Evolutionary conservation across 768 basidiomycete genomes (phyloP), one percentile per base, ranked within the genome.

Genomic region (Psilocybe azurescens): DNA sequence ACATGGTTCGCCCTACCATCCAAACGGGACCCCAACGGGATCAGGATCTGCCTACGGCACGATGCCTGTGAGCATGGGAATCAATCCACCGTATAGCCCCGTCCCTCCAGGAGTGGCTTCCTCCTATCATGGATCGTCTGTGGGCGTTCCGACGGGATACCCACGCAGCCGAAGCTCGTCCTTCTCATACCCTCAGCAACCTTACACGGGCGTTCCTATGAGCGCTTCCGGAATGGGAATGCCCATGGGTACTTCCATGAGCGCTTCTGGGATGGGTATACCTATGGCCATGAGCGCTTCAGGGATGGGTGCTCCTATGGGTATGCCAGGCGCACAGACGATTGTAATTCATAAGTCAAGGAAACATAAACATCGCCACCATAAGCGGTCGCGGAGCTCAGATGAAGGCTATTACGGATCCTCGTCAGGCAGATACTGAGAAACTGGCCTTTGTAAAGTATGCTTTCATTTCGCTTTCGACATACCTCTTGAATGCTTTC

Each of bases 141-240:
- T 75, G 28, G 68, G 66, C 33, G 60, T 72, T 18, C 74, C 70
- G 10, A 65, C 70, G 63, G 71, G 64, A 2, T 65, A 70, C 53
- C 46, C 60, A 4, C 65, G 71, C 30, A 65, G 70, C 47, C 73
- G 77, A 56, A 78, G 74, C 54, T 66, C 70, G 24, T 79, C 79
- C 5, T 74, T 75, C 61, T 76, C 78, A 20, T 77, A 79, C 49
- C 67, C 75, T 6, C 73, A 73, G 48, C 66, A 68, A 52, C 64
- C 63, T 44, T 74, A 74, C 60, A 68, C 68, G 63, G 71, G 71
- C 18, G 51, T 50, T 1, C 39, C 61, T n/a, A 62, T 58, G 58
- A 58, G 48, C 24, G 60, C 56, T 32, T 47, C 64, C n/a, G 41
- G 53, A 36, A 60, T 59, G 11, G 62, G 66, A 29, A 65, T 73